phyloP scores from a whole-genome alignment of 2,329 filamentous ascomycete species.

The Penicillium concentricum region DNA sequence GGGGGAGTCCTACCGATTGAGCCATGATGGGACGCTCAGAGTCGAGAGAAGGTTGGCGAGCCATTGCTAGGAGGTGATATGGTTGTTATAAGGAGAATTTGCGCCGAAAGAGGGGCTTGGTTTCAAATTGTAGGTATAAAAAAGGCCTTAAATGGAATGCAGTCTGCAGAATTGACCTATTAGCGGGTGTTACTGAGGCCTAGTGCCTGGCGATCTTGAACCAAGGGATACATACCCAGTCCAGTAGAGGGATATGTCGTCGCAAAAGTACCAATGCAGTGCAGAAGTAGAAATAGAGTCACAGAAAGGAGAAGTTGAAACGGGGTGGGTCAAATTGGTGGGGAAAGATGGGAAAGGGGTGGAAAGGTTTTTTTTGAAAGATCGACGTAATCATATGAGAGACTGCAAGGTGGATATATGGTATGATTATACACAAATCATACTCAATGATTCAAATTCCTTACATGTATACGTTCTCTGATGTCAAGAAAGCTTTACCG shows the following conservation, averaged over 20 bases:
- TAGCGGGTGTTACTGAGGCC: slow-evolving; percentile 3
- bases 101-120: background rate
- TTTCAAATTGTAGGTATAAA: slow-evolving; percentile 1
- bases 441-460: background rate
- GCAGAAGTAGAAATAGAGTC: slow-evolving; percentile 1
- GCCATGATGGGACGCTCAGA: slow-evolving; percentile 58
- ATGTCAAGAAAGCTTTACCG: slow-evolving; percentile 1
- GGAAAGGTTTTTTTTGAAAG: slow-evolving; percentile 3
- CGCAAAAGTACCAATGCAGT: background rate
- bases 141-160: slow-evolving; percentile 1
- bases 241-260: background rate
- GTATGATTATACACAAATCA: background rate
- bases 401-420: background rate
- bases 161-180: slow-evolving; percentile 1
- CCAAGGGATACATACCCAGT: slow-evolving; percentile 2
- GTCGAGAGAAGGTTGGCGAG: slow-evolving; percentile 49
- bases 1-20: slow-evolving; percentile 45
- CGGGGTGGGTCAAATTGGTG: slow-evolving; percentile 20
- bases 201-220: background rate
- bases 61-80: slow-evolving; percentile 25
- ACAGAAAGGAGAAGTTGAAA: slow-evolving; percentile 20
- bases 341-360: slow-evolving; percentile 4
- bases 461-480: background rate
- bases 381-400: slow-evolving; percentile 6
- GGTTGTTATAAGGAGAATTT: background rate